Evolutionary conservation across 257 asterid genomes (phyloP).

Genomic region (Scutellaria barbata): DNA sequence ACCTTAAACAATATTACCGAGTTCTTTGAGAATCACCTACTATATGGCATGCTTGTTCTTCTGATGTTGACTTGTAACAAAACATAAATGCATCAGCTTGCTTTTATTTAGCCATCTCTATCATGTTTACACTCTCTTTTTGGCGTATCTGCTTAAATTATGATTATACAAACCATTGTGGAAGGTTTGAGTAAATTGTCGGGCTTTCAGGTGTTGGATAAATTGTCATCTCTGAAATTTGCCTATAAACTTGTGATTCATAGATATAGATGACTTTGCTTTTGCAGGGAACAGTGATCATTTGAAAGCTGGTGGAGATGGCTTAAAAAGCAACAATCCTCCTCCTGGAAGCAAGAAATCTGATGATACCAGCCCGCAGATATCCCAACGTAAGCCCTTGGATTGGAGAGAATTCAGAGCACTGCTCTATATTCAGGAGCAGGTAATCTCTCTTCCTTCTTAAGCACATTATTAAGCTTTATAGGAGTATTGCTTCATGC

Average conservation of each 20-base stretch:
- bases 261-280: slow-evolving; percentile 18
- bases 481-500: slow-evolving; percentile 27
- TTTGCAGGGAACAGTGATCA: slow-evolving; percentile 50
- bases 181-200: slow-evolving; percentile 6
- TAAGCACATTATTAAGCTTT: slow-evolving; percentile 35
- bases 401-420: slow-evolving; percentile 77
- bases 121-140: background rate
- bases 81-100: slow-evolving; percentile 1
- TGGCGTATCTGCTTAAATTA: background rate
- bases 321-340: slow-evolving; percentile 56
- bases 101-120: slow-evolving; percentile 4
- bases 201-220: slow-evolving; percentile 17
- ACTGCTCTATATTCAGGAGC: slow-evolving; percentile 66
- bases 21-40: background rate
- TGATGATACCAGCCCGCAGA: slow-evolving; percentile 52
- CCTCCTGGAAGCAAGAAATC: slow-evolving; percentile 56
- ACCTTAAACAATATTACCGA: background rate
- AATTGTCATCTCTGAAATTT: background rate
- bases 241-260: slow-evolving; percentile 16
- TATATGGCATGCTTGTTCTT: background rate
- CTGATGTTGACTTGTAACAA: slow-evolving; percentile 12
- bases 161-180: background rate
- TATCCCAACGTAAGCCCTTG: slow-evolving; percentile 60
- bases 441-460: slow-evolving; percentile 41
- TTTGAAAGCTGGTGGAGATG: slow-evolving; percentile 65